Base-by-base conservation (phyloP, 148 eudicot species). In the Silene uniflora region DNA sequence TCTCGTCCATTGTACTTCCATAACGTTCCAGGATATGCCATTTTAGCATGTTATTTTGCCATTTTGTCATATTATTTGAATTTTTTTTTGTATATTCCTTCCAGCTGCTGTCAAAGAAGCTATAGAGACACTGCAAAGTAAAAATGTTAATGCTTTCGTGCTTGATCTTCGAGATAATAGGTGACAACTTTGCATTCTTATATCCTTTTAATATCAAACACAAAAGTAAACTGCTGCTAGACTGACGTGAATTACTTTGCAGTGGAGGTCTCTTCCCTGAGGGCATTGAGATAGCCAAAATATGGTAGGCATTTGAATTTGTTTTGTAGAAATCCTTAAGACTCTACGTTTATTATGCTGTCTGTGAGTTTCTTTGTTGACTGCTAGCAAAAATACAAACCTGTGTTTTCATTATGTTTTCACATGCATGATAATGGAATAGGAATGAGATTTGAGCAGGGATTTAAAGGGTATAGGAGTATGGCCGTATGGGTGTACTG, bases 211-310 rank as follows among this genome's bases (percentile, higher is more conserved):
- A 19, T 70, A 13, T 73, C 19, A 12, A n/a, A 17, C 10, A 39
- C 59, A 54, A 76, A 46, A 54, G 6, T 32, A 22, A 62, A 32
- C 27, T 49, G 62, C 65, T 62, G 75, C 66, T 39, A 73, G 72
- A 60, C 69, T 79, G 68, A 88, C 77, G 73, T 84, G 42, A 49
- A 49, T 78, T 23, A 52, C 78, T 79, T 86, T 86, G 89, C 97
- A 96, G 99, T 80, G 99, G 99, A 77, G 99, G 99, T 73, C 93
- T 92, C 59, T 96, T 96, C 74, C 99, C 98, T 10, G 98, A 96
- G 86, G 99, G 99, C 70, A 86, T 96, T 74, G 98, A 96, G 83
- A 87, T 88, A 69, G 95, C 99, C 74, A 89, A 88, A 84, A 87
- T 96, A 13, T 96, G 99, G 99, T 96, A 83, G 88, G 97, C 42